Evolutionary conservation across 202 grass and related monocot species (phyloP).

Genomic region (Cymbopogon flexuosus): DNA sequence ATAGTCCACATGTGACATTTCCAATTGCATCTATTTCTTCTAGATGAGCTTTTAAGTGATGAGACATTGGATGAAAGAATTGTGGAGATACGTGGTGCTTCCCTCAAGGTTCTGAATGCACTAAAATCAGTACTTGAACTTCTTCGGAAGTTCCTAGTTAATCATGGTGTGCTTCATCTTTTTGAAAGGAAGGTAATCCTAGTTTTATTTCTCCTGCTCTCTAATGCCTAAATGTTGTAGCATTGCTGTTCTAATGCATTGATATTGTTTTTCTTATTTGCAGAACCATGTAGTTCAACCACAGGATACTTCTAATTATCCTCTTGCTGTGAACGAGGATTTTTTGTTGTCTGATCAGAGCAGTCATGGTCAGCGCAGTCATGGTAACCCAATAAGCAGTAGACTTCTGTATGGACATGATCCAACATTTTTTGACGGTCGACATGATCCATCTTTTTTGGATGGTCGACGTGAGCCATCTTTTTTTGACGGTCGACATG

Average conservation of each 20-base stretch:
- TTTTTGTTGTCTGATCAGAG: conserved; percentile 35
- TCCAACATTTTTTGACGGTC: neutral
- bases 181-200: conserved; percentile 66
- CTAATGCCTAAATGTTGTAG: neutral
- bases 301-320: conserved; percentile 15
- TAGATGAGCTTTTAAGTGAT: conserved; percentile 38
- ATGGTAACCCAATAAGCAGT: conserved; percentile 20
- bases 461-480: too few relatives aligned
- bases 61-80: conserved; percentile 57
- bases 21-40: conserved; percentile 14
- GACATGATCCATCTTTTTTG: conserved; percentile 23
- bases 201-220: neutral
- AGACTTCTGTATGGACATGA: conserved; percentile 43
- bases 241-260: neutral
- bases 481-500: neutral
- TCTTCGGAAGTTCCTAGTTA: conserved; percentile 83
- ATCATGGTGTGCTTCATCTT: conserved; percentile 73
- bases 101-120: conserved; percentile 51
- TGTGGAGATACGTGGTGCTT: conserved; percentile 65
- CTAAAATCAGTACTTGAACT: conserved; percentile 55
- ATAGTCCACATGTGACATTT: conserved; percentile 2
- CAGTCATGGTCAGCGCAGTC: conserved; percentile 28
- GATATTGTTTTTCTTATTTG: conserved; percentile 9
- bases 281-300: conserved; percentile 22
- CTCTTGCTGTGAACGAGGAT: conserved; percentile 35